A percentile compares a stretch with the other conserved stretches of the same genome.
Conservation (phyloP, 371 early-diverging fungal species). For the Mortierella polycephala region DNA sequence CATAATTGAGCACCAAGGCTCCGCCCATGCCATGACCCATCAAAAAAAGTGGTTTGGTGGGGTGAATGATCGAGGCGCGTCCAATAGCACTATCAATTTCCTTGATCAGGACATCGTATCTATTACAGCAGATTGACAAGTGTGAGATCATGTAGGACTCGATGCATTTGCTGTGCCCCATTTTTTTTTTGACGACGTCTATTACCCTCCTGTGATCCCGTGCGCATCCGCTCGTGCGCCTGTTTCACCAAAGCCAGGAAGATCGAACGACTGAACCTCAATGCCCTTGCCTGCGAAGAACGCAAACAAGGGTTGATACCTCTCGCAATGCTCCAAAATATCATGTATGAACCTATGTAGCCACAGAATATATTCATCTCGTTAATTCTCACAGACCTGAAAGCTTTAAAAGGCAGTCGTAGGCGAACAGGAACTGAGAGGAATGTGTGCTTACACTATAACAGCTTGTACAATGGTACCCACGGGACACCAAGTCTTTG, state of each 20-base stretch:
- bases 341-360: slow-evolving; percentile 39
- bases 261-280: slow-evolving; percentile 43
- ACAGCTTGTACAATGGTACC: slow-evolving; percentile 19
- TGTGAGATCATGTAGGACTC: background rate
- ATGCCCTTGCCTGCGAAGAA: slow-evolving; percentile 40
- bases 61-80: slow-evolving; percentile 17
- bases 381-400: background rate
- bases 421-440: background rate
- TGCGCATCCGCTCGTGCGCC: slow-evolving; percentile 24
- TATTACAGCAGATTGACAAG: background rate
- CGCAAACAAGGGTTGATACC: slow-evolving; percentile 33
- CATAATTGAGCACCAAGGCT: slow-evolving; percentile 40
- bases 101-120: slow-evolving; percentile 33
- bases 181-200: background rate
- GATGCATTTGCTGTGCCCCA: background rate
- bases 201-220: slow-evolving; percentile 45
- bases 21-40: slow-evolving; percentile 53
- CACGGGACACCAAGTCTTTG: slow-evolving; percentile 41
- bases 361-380: background rate
- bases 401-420: background rate
- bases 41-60: slow-evolving; percentile 26
- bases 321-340: slow-evolving; percentile 39
- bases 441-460: slow-evolving; percentile 21
- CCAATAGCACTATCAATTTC: slow-evolving; percentile 44
- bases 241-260: slow-evolving; percentile 49